Evolutionary conservation across 2,329 filamentous ascomycete genomes (phyloP), one percentile per base, ranked within the genome.

Genomic region (Alternaria arborescens): DNA sequence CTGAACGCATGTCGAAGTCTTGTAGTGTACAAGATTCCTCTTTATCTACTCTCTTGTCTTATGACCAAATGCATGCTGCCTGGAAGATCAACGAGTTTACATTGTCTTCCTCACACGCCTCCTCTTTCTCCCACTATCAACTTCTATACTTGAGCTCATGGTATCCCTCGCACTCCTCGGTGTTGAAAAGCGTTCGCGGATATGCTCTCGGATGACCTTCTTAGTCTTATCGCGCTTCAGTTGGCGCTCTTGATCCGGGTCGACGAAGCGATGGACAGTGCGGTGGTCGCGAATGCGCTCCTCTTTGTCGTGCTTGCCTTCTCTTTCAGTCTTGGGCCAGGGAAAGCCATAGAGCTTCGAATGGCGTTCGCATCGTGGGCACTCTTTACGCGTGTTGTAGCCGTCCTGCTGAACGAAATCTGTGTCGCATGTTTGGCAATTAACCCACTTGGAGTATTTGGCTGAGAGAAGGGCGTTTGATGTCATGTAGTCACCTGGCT

Each of bases 271-370:
- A 77, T 97, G 91, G 4, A 98, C 86, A 0, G 86, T 89, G n/a
- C 94, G 85, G 74, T 97, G 94, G 74, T 98, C 94, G 61, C 95
- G 84, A 1, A 97, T 82, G 6, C 88, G 78, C 68, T 88, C 83
- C 64, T 88, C 85, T 8, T 87, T 89, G 74, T 98, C 95, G 20
- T 86, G 78, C 16, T 88, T 87, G 0, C 92, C 92, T 26, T 90
- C 88, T 63, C 85, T 90, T 61, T 97, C 91, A 0, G 95, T 98
- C 82, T 99, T 97, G 6, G 95, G 95, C 95, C 95, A 99, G 58
- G 91, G 85, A 74, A 91, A 97, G 0, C 96, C 96, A 76, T 98
- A 99, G 0, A 99, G 82, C 81, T 97, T 98, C 16, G 92, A 96
- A 75, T 99, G 95, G 0, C 95, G 88, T 80, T 99, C 95, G 78